Evolutionary conservation across 1,139 yeast species (phyloP), one percentile per base, ranked within the genome.

Genomic region (Blastobotrys indianensis): DNA sequence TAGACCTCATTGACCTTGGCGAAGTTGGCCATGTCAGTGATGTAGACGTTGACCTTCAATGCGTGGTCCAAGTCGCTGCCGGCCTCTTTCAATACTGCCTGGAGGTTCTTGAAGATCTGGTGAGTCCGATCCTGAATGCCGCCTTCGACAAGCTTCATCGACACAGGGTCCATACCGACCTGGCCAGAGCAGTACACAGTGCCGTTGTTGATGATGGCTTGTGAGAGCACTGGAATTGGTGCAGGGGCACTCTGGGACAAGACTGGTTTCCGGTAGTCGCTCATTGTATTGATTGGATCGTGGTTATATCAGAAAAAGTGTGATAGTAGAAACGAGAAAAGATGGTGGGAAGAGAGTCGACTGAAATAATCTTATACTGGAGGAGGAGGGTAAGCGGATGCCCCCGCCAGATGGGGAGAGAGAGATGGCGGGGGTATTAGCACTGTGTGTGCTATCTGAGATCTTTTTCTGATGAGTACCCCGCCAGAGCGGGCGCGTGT

Each of bases 31-130:
- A 72, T 69, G 55, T 75, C 71, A 36, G 71, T 65, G 45, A 78
- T 69, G 61, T 76, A 76, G 55, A 76, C 67, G 52, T 74, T 61
- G 6, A 76, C 80, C 63, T 78, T 78, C 59, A 78, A 59, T 9
- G 72, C 78, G 50, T 70, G 68, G 51, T 73, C 76, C 32, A 75
- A 45, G n/a, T 73, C 65, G 0, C 80, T 68, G 2, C 79, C 80
- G 32, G 76, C 69, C 11, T 71, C 69, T 51, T 67, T 67, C 46
- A 78, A 64, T 2, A 74, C 72, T 4, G 66, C 66, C 50, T 70
- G 65, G 47, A 78, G 65, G 56, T 58, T 58, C 32, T 57, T 55
- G 35, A 58, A 45, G 32, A 56, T 47, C 43, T 55, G 60, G 36
- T 51, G 53, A 34, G 60, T 47, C 49, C 62, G 53, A 37, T 44